Base-by-base conservation (phyloP, 208 protist genomes). In the Acanthamoeba lenticulata region DNA sequence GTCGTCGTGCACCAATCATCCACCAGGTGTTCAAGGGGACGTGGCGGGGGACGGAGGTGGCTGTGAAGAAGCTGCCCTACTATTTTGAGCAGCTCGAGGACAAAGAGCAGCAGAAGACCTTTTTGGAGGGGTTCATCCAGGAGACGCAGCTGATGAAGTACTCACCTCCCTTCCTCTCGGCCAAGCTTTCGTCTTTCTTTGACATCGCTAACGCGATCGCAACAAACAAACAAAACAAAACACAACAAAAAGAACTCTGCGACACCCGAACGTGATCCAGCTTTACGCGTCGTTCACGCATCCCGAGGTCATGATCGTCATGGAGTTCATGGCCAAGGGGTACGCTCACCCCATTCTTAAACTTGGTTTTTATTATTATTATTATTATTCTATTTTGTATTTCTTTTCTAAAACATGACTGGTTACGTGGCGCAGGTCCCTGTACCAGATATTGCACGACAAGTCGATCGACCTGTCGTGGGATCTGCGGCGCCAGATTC, bases 131-230 rank as follows among this genome's bases (percentile, higher is more conserved):
- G 34, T 93, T 93, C 45, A 83, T 93, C 19, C 65, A 93, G 69
- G 90, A 93, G 38, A 93, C 90, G 9, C 57, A 93, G 44, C 40
- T 93, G 29, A 93, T 93, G 90, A 93, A 93, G 90, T 93, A 92
- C 38, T 40, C 19, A 1, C 5, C 47, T 47, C 38, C n/a, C 57
- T 72, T 40, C 29, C 42, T 85, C 11, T 83, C 72, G 9, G 15
- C 7, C 72, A 38, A 5, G 29, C 77, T 86, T 34, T 90, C 34
- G 32, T 90, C 27, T 6, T 90, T 0, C 47, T n/a, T n/a, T n/a
- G n/a, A 81, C 27, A 21, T 19, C 69, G n/a, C n/a, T n/a, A n/a
- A n/a, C n/a, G n/a, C n/a, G n/a, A n/a, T 62, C 55, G 15, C 24
- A n/a, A 15, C 24, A 15, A n/a, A n/a, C 15, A n/a, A n/a, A 62